Conservation (phyloP, 2,329 filamentous ascomycete species). For the Fusarium agapanthi region DNA sequence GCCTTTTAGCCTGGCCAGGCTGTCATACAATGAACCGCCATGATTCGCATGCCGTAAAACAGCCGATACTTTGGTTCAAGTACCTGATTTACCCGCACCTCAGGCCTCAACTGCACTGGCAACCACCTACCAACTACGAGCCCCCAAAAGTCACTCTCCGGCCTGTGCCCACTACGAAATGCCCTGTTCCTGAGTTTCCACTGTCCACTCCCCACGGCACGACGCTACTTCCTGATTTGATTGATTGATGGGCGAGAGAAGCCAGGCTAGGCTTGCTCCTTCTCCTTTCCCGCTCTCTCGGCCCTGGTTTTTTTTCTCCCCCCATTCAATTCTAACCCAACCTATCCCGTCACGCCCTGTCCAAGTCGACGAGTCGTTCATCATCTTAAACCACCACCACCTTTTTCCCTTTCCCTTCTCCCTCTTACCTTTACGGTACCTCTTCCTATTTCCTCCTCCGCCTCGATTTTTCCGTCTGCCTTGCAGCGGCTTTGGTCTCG, state of each 20-base stretch:
- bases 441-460: conserved; percentile 26
- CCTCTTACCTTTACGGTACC: conserved; percentile 24
- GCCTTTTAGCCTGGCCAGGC: conserved; percentile 26
- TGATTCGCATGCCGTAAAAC: neutral
- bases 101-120: conserved; percentile 23
- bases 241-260: conserved; percentile 11
- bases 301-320: conserved; percentile 41
- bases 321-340: conserved; percentile 30
- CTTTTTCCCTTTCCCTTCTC: conserved; percentile 18
- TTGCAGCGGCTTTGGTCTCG: conserved; percentile 36
- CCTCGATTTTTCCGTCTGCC: conserved; percentile 33
- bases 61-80: conserved; percentile 1
- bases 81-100: conserved; percentile 20
- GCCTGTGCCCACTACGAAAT: conserved; percentile 32
- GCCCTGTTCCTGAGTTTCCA: neutral
- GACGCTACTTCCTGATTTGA: conserved; percentile 43
- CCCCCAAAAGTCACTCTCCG: conserved; percentile 27
- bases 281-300: conserved; percentile 42
- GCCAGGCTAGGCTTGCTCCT: conserved; percentile 32
- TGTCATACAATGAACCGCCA: neutral
- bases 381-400: conserved; percentile 36
- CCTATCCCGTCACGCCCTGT: conserved; percentile 35
- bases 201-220: conserved; percentile 29
- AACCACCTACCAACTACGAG: conserved; percentile 38
- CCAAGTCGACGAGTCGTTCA: conserved; percentile 38